These are phyloP conservation scores for Pontederia paniculata DNA, from an alignment of 176 grass and related monocot genomes.

Conservation along the genomic window DNA sequence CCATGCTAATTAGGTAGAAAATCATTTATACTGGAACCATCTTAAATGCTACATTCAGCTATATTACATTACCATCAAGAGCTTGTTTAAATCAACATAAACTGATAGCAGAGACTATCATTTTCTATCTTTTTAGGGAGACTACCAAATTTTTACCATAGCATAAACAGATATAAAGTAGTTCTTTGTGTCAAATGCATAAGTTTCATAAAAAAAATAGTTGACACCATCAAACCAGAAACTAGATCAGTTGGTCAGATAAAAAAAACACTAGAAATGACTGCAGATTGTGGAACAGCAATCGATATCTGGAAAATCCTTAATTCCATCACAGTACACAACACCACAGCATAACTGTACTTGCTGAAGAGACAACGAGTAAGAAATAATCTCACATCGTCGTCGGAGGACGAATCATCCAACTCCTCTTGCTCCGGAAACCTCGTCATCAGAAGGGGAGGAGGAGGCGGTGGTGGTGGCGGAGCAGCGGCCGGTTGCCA, in stretches of 20 bases:
- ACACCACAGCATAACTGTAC: constrained; percentile 3
- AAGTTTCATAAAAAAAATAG: background rate
- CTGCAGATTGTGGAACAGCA: background rate
- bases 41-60: too few relatives aligned
- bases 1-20: constrained; percentile 6
- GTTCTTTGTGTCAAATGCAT: background rate
- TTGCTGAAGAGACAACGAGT: background rate
- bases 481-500: constrained; percentile 25
- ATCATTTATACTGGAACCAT: background rate
- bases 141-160: background rate
- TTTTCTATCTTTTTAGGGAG: background rate
- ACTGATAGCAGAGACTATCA: too few relatives aligned
- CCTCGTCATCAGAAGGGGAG: constrained; percentile 5
- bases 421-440: constrained; percentile 80
- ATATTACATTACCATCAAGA: too few relatives aligned
- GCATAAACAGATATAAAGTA: too few relatives aligned
- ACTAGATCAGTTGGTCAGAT: too few relatives aligned
- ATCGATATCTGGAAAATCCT: background rate
- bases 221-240: background rate
- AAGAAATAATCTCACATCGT: constrained; percentile 67
- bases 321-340: too few relatives aligned
- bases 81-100: too few relatives aligned
- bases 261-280: too few relatives aligned
- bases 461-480: constrained; percentile 16
- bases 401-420: constrained; percentile 64